Evolutionary conservation across 2,329 filamentous ascomycete species (phyloP).

Genomic region (Fusarium sororula): DNA sequence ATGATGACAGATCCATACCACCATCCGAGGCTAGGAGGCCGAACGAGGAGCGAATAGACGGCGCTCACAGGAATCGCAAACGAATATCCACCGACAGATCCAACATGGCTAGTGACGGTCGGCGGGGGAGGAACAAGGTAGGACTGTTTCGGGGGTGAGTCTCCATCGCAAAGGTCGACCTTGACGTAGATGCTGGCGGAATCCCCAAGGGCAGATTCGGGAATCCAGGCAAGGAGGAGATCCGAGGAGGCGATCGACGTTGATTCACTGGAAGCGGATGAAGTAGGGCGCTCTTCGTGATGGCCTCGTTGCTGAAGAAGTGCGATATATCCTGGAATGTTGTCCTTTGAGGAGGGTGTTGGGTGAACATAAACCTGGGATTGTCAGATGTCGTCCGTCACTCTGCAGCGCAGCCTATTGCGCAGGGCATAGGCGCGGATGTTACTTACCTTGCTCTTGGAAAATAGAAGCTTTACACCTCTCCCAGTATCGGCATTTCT

Average conservation of each 20-base stretch:
- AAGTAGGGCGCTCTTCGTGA: slow-evolving; percentile 50
- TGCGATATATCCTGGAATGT: slow-evolving; percentile 92
- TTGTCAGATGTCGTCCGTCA: slow-evolving; percentile 15
- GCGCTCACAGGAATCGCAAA: slow-evolving; percentile 92
- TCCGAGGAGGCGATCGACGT: slow-evolving; percentile 68
- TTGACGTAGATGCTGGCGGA: slow-evolving; percentile 92
- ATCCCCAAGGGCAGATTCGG: slow-evolving; percentile 87
- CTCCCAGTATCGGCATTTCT: slow-evolving; percentile 78
- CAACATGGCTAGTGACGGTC: slow-evolving; percentile 79
- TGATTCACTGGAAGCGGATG: slow-evolving; percentile 46
- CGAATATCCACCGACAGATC: slow-evolving; percentile 80
- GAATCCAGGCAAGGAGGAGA: slow-evolving; percentile 91
- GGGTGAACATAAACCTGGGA: slow-evolving; percentile 92
- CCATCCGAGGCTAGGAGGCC: slow-evolving; percentile 94
- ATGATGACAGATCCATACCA: slow-evolving; percentile 98
- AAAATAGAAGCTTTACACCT: slow-evolving; percentile 92
- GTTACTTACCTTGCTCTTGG: slow-evolving; percentile 88
- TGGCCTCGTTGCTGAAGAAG: slow-evolving; percentile 86
- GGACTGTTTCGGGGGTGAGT: slow-evolving; percentile 83
- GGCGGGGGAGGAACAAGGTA: slow-evolving; percentile 93
- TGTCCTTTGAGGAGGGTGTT: slow-evolving; percentile 91
- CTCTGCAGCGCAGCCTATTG: background rate
- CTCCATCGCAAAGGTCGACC: slow-evolving; percentile 85
- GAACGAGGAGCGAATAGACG: slow-evolving; percentile 88
- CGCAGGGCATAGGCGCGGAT: background rate